Base-by-base conservation (phyloP, 768 basidiomycete genomes). In the Phaeolepiota aurea region DNA sequence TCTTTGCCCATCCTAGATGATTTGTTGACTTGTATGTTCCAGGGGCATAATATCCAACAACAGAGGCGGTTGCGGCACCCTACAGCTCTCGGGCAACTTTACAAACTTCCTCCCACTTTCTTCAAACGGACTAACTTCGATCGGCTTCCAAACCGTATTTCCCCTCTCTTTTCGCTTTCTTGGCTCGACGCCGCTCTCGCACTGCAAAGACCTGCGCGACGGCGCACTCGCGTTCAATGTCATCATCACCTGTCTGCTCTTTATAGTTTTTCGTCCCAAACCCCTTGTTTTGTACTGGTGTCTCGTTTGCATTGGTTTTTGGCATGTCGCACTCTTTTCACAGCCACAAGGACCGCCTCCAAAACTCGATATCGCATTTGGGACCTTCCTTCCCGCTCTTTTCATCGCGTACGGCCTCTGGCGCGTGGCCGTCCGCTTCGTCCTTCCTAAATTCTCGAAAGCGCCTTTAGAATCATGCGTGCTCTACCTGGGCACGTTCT, bases 341-440 rank as follows among this genome's bases (percentile, higher is more conserved):
- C 82, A 90, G 51, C 82, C 83, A 4, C 73, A 63, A 34, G 68
- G 66, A 1, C 68, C 68, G 4, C 82, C 85, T 23, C 87, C 90
- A 3, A 70, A 72, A 19, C 59, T 91, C 42, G 76, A 82, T 41
- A 63, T 66, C n/a, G 85, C 77, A 4, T 89, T 92, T 48, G 74
- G 72, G 20, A 72, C 75, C 3, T 92, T 92, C 62, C 67, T 92
- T 5, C 88, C 89, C 0, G 58, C 74, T 0, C 66, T 92, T 15
- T 91, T 89, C 50, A 75, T 89, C 40, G 75, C 72, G 7, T 88
- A 89, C 44, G 80, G 67, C 10, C 80, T 92, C 50, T 91, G 87
- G 85, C 71, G 82, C 16, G 56, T 80, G 19, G 81, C 82, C 1
- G 76, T 81, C 58, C 74, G 87, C 7, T 86, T 82, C 55, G 79